Conservation (phyloP, 768 basidiomycete species). For the Phallus indusiatus region DNA sequence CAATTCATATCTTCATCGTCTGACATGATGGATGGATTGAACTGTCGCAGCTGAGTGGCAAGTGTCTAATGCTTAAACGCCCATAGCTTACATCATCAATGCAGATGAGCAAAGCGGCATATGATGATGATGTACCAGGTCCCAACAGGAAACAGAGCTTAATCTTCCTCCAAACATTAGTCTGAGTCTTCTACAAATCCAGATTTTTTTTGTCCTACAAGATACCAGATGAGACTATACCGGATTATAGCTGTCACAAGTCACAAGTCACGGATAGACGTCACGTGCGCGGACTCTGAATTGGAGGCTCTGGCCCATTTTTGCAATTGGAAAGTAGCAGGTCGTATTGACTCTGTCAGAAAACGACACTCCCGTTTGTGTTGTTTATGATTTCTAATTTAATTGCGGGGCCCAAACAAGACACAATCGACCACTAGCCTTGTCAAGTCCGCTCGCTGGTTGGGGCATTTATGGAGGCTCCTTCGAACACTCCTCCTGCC, state of each 20-base stretch:
- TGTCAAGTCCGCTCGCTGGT: neutral
- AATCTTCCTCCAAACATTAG: too few relatives aligned
- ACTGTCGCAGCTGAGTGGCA: neutral
- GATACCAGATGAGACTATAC: too few relatives aligned
- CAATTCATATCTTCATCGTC: conserved; percentile 29
- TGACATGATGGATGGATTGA: conserved; percentile 31
- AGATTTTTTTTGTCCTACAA: too few relatives aligned
- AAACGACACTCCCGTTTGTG: neutral
- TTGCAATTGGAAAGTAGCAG: neutral
- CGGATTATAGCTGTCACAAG: too few relatives aligned
- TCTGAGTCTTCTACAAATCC: too few relatives aligned
- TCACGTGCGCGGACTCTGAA: neutral
- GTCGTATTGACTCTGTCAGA: neutral
- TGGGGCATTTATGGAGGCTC: neutral
- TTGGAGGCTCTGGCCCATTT: neutral
- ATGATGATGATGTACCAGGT: too few relatives aligned
- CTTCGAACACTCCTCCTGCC: neutral
- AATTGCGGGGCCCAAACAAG: neutral
- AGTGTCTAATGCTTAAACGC: neutral
- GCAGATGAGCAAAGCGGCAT: too few relatives aligned
- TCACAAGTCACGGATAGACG: too few relatives aligned
- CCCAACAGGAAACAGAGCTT: too few relatives aligned
- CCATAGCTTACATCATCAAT: neutral
- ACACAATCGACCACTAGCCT: neutral
- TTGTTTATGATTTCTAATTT: neutral